These are phyloP conservation scores for Chalciporus sphaerocephalus DNA, from an alignment of 768 basidiomycete genomes.

Conservation along the genomic window DNA sequence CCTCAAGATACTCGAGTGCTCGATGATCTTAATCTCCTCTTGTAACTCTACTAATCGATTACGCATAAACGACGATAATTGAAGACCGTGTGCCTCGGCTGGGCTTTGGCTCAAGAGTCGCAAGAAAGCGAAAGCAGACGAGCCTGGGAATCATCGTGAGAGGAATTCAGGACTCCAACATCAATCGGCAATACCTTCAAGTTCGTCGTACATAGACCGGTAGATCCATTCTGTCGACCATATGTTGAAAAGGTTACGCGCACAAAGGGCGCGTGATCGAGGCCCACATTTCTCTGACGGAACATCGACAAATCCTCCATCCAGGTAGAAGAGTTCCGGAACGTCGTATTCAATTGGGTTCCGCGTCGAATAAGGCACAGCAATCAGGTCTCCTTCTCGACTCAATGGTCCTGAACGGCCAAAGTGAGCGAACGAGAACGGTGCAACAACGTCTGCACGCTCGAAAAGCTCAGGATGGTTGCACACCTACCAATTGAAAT, in stretches of 20 bases:
- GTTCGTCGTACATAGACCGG: conserved; percentile 54
- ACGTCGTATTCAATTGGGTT: conserved; percentile 80
- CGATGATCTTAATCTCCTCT: conserved; percentile 38
- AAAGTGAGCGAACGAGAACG: conserved; percentile 84
- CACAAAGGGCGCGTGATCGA: conserved; percentile 48
- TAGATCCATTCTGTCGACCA: conserved; percentile 85
- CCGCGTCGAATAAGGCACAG: conserved; percentile 78
- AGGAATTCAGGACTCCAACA: neutral
- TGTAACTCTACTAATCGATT: conserved; percentile 48
- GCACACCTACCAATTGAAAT: conserved; percentile 62
- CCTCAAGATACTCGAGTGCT: conserved; percentile 40
- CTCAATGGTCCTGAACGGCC: conserved; percentile 76
- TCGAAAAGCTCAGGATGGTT: conserved; percentile 99
- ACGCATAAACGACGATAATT: conserved; percentile 55
- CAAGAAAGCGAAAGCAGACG: conserved; percentile 70
- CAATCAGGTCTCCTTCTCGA: conserved; percentile 83
- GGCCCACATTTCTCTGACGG: conserved; percentile 51
- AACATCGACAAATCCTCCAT: conserved; percentile 67
- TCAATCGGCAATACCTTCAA: conserved; percentile 42
- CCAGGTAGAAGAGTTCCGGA: conserved; percentile 72
- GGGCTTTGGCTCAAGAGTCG: conserved; percentile 61
- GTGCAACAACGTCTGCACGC: conserved; percentile 90
- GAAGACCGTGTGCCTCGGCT: conserved; percentile 59
- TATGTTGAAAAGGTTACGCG: conserved; percentile 77
- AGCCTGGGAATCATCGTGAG: conserved; percentile 35